Conservation (phyloP, 805 yeast species). For the Candida fluviatilis region DNA sequence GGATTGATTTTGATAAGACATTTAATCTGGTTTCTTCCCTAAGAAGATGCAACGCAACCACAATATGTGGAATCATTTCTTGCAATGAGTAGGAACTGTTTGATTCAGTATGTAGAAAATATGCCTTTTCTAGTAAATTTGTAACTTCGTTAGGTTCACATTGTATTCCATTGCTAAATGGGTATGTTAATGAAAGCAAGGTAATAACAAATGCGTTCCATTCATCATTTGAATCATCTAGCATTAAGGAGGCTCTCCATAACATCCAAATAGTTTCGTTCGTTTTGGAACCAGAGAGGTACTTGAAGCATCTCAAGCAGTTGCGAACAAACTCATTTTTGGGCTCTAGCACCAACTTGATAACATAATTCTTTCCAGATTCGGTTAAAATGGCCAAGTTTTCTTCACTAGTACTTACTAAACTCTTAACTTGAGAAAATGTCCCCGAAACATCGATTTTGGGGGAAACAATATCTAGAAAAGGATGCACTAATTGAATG, state of each 20-base stretch:
- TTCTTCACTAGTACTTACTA: slow-evolving; percentile 27
- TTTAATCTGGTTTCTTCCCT: slow-evolving; percentile 73
- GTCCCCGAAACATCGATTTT: slow-evolving; percentile 15
- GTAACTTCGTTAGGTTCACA: slow-evolving; percentile 25
- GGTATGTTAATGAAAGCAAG: slow-evolving; percentile 46
- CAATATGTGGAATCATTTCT: slow-evolving; percentile 59
- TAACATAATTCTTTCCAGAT: slow-evolving; percentile 17
- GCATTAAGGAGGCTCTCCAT: slow-evolving; percentile 55
- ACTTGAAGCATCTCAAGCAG: slow-evolving; percentile 48
- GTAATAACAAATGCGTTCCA: slow-evolving; percentile 60
- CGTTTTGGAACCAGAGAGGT: slow-evolving; percentile 54
- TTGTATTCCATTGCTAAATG: slow-evolving; percentile 29
- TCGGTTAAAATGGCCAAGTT: slow-evolving; percentile 21
- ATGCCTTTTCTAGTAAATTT: slow-evolving; percentile 26
- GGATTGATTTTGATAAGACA: slow-evolving; percentile 32
- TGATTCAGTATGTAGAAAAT: slow-evolving; percentile 20
- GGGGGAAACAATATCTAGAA: slow-evolving; percentile 45
- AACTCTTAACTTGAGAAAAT: slow-evolving; percentile 12
- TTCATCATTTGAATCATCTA: slow-evolving; percentile 42
- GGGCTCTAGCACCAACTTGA: slow-evolving; percentile 43
- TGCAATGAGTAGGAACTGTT: slow-evolving; percentile 38
- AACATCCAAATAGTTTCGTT: slow-evolving; percentile 56
- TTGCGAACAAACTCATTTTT: slow-evolving; percentile 35
- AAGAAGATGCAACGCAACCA: slow-evolving; percentile 67
- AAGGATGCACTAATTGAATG: slow-evolving; percentile 51